phyloP scores from a whole-genome alignment of 192 early-diverging fungal species.

The Jimgerdemannia flammicorona region DNA sequence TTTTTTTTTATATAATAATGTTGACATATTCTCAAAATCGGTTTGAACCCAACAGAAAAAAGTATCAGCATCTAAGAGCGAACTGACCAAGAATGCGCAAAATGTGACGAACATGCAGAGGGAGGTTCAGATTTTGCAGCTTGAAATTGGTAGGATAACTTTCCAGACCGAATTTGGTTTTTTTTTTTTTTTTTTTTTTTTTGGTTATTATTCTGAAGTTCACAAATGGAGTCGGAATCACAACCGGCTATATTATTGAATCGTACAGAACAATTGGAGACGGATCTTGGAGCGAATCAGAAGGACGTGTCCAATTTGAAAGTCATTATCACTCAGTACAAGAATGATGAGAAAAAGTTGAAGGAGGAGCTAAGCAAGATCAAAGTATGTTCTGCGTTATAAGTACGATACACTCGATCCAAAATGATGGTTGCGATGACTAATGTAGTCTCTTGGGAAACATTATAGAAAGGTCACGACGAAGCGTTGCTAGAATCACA shows the following conservation, averaged over 20 bases:
- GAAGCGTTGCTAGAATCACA: conserved; percentile 53
- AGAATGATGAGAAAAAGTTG: conserved; percentile 11
- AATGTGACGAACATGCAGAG: conserved; percentile 61
- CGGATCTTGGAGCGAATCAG: conserved; percentile 34
- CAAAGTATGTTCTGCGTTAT: background rate
- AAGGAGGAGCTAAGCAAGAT: background rate
- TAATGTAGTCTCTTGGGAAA: background rate
- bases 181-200: background rate
- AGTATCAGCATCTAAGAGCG: conserved; percentile 58
- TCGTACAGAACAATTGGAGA: conserved; percentile 49
- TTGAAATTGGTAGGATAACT: conserved; percentile 57
- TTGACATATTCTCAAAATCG: too few species aligned
- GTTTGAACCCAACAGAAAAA: conserved; percentile 57
- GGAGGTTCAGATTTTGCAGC: conserved; percentile 56
- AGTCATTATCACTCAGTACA: conserved; percentile 3
- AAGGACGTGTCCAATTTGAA: conserved; percentile 38
- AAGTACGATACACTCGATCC: too few species aligned
- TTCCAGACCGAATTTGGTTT: too few species aligned
- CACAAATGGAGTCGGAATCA: background rate
- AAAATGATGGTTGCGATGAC: too few species aligned
- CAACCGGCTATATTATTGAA: background rate
- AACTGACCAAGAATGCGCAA: conserved; percentile 49
- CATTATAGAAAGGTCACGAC: conserved; percentile 28
- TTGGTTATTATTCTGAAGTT: too few species aligned
- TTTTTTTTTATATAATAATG: conserved; percentile 14